Conservation (phyloP, 1,284 basidiomycete species). For the Amylostereum areolatum region DNA sequence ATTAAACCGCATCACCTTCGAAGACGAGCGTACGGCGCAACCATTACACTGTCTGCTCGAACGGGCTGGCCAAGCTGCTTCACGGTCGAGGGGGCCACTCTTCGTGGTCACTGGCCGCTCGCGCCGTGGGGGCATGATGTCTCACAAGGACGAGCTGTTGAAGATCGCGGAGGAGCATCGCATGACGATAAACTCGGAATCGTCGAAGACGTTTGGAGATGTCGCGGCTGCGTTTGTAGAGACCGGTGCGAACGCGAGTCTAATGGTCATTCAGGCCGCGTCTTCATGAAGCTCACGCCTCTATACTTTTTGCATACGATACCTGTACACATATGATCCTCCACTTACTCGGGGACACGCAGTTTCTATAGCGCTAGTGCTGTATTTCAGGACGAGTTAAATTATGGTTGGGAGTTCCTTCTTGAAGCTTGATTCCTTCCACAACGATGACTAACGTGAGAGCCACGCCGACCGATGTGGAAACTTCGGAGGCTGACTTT, state of each 20-base stretch:
- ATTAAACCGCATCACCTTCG: constrained; percentile 54
- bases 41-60: constrained; percentile 56
- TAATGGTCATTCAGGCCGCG: constrained; percentile 58
- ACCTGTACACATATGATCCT: no score
- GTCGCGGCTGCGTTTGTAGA: constrained; percentile 63
- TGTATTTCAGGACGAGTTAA: no score
- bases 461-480: no score
- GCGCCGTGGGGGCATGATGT: constrained; percentile 56
- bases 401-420: no score
- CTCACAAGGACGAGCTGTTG: constrained; percentile 54
- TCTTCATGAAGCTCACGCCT: no score
- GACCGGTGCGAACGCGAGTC: constrained; percentile 41
- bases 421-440: no score
- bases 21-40: constrained; percentile 32
- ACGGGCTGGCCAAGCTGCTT: constrained; percentile 23
- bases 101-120: constrained; percentile 73
- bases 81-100: constrained; percentile 30
- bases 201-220: constrained; percentile 74
- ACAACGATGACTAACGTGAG: no score
- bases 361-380: no score
- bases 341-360: no score
- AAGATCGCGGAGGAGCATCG: constrained; percentile 44
- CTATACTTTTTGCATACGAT: no score
- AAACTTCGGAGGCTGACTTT: no score
- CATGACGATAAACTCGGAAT: constrained; percentile 44